phyloP scores from a whole-genome alignment of 2,329 filamentous ascomycete species.

The Achaetomium macrosporum region DNA sequence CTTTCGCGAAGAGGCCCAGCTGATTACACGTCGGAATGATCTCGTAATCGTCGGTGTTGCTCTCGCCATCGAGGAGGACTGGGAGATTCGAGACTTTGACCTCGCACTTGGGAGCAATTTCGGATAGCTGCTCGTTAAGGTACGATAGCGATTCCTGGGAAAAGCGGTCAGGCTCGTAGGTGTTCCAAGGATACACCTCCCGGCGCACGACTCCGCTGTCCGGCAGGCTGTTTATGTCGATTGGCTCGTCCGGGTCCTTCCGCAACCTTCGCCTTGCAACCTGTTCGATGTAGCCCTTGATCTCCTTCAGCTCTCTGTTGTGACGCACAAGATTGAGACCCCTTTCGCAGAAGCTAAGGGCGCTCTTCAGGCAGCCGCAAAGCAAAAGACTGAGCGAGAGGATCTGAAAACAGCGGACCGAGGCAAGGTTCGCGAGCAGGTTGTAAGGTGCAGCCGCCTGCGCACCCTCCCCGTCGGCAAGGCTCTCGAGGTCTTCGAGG shows the following conservation, averaged over 20 bases:
- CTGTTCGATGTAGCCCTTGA: constrained; percentile 48
- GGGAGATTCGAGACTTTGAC: constrained; percentile 73
- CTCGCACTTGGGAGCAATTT: constrained; percentile 74
- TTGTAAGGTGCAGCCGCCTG: constrained; percentile 31
- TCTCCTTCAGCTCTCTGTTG: constrained; percentile 51
- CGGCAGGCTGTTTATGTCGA: constrained; percentile 53
- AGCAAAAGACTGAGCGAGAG: constrained; percentile 54
- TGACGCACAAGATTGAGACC: constrained; percentile 51
- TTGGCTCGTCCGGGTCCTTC: constrained; percentile 37
- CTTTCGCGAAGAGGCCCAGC: constrained; percentile 82
- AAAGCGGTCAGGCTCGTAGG: constrained; percentile 63
- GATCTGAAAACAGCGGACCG: constrained; percentile 55
- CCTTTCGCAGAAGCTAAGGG: constrained; percentile 58
- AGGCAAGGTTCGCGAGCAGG: constrained; percentile 43
- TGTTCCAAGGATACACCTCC: constrained; percentile 66
- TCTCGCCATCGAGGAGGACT: constrained; percentile 54
- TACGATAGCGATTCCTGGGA: constrained; percentile 61
- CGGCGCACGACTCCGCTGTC: constrained; percentile 65
- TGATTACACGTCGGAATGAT: constrained; percentile 61
- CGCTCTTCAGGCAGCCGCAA: constrained; percentile 63
- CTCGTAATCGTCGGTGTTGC: constrained; percentile 43
- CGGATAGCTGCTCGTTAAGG: constrained; percentile 63
- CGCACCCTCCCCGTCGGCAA: constrained; percentile 30
- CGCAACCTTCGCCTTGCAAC: constrained; percentile 46
- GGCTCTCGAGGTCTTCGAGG: constrained; percentile 30